Base-by-base conservation (phyloP, 2,329 filamentous ascomycete species). In the Harringtonia lauricola region DNA sequence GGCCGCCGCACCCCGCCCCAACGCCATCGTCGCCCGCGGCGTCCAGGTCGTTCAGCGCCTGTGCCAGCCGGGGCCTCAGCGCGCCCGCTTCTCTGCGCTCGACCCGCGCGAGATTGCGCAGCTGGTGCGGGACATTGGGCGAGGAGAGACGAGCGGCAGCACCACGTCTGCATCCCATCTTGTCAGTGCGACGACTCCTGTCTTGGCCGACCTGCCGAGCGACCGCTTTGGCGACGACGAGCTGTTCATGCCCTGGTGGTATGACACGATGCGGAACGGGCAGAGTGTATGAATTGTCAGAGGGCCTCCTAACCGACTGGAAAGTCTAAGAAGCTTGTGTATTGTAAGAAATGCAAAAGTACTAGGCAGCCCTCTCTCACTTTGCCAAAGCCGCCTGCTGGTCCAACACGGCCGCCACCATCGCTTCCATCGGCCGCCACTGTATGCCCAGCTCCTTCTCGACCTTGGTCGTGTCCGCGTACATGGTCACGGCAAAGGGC, bases 241-340 rank as follows among this genome's bases (percentile, higher is more conserved):
- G 17, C 19, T 41, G 29, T 41, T 41, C 18, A 41, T 41, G 39
- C 39, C 39, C 18, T 41, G 39, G 37, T 39, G 34, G 36, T 26
- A 37, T 15, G 36, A 37, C 36, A 22, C 22, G 8, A 26, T 19
- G 19, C 9, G 13, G 17, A n/a, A 36, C 17, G 22, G 36, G 9
- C 15, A 26, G 7, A 37, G 36, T 37, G 7, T 37, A 19, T 37
- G 13, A 26, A 7, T 26, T 26, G 24, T 26, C 7, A n/a, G n/a
- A n/a, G n/a, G n/a, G n/a, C n/a, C n/a, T n/a, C n/a, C n/a, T n/a
- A n/a, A n/a, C n/a, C n/a, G n/a, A n/a, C n/a, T n/a, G n/a, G n/a
- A n/a, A n/a, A n/a, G n/a, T n/a, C n/a, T n/a, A n/a, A n/a, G n/a
- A n/a, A n/a, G n/a, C n/a, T n/a, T n/a, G n/a, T n/a, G n/a, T n/a